Evolutionary conservation across 257 asterid species (phyloP).

Genomic region (Schizonepeta tenuifolia): DNA sequence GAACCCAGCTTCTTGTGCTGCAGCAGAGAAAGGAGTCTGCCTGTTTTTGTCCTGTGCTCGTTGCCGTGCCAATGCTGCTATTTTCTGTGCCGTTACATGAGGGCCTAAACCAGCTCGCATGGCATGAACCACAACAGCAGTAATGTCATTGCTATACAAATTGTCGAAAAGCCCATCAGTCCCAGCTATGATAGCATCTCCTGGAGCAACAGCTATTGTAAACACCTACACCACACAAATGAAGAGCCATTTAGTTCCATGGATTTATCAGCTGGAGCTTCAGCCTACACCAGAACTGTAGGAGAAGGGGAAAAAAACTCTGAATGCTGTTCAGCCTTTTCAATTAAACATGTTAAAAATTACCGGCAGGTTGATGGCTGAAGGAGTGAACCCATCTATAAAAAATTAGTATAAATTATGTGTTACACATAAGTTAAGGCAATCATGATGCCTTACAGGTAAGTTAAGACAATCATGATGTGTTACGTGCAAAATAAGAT

Average conservation of each 20-base stretch:
- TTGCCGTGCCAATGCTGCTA: slow-evolving; percentile 89
- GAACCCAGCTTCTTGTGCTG: slow-evolving; percentile 96
- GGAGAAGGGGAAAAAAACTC: background rate
- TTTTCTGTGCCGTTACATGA: slow-evolving; percentile 90
- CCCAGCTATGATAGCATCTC: slow-evolving; percentile 94
- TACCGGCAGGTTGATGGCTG: background rate
- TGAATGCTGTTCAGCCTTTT: background rate
- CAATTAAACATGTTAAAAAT: background rate
- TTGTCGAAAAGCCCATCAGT: slow-evolving; percentile 99
- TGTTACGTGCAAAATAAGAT: background rate
- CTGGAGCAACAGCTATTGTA: slow-evolving; percentile 83
- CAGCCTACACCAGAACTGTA: background rate
- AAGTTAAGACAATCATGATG: too few relatives aligned
- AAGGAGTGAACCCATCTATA: background rate
- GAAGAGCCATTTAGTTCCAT: slow-evolving; percentile 14
- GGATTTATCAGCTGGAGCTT: background rate
- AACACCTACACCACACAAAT: slow-evolving; percentile 64
- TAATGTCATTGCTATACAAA: slow-evolving; percentile 81
- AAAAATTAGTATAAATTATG: background rate
- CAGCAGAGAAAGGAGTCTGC: slow-evolving; percentile 94
- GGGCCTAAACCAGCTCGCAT: slow-evolving; percentile 86
- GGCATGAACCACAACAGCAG: slow-evolving; percentile 86
- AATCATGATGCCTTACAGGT: background rate
- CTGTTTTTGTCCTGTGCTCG: slow-evolving; percentile 87
- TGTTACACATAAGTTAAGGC: background rate